These are phyloP conservation scores for Talaromyces amestolkiae DNA, from an alignment of 2,329 filamentous ascomycete species.

Conservation along the genomic window DNA sequence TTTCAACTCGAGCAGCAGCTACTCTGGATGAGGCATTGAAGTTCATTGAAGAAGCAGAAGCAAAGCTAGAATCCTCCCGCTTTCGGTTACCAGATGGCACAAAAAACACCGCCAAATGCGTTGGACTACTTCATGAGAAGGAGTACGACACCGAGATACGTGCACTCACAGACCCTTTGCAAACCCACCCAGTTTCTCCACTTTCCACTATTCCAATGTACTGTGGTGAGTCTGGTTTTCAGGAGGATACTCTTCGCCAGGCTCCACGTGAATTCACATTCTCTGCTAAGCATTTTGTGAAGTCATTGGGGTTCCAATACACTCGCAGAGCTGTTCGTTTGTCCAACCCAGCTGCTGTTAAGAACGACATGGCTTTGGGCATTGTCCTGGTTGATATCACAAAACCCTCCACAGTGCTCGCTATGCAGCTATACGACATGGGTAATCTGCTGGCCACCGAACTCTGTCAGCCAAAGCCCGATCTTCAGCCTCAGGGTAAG, in stretches of 20 bases:
- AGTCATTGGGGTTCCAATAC: constrained; percentile 19
- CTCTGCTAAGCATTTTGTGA: constrained; percentile 23
- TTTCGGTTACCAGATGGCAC: not conserved
- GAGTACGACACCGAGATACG: not conserved
- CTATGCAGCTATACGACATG: constrained; percentile 27
- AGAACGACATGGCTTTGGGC: constrained; percentile 24
- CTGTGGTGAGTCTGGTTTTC: constrained; percentile 20
- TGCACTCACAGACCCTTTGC: not conserved
- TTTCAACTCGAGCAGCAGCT: not conserved
- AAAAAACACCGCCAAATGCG: not conserved
- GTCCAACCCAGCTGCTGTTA: constrained; percentile 26
- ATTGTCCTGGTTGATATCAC: constrained; percentile 30
- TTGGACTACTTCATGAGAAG: not conserved
- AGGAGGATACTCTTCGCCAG: constrained; percentile 4
- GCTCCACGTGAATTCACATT: constrained; percentile 19
- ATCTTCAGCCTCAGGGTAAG: constrained; percentile 24
- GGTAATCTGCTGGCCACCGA: constrained; percentile 22
- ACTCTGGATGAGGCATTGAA: not conserved
- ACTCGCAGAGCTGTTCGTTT: constrained; percentile 15
- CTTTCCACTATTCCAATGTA: constrained; percentile 31
- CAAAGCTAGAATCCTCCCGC: not conserved
- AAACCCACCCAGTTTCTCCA: constrained; percentile 22
- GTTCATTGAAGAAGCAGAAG: constrained; percentile 4
- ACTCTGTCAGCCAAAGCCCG: constrained; percentile 9
- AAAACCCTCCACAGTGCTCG: constrained; percentile 22